phyloP scores from a whole-genome alignment of 257 asterid genomes.

The Penstemon newberryi region DNA sequence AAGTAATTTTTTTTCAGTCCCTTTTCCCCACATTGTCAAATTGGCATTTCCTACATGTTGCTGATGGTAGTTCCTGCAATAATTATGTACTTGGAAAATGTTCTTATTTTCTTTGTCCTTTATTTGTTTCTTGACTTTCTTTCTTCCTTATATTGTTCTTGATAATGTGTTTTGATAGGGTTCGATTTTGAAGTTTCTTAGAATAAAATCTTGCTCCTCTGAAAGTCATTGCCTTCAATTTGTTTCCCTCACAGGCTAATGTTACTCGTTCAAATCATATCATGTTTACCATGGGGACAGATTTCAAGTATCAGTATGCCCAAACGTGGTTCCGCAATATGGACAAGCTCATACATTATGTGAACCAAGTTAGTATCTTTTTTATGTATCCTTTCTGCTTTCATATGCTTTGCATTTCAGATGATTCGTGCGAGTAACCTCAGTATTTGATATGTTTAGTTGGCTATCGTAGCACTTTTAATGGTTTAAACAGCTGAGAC shows the following conservation, averaged over 20 bases:
- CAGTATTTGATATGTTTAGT: not conserved
- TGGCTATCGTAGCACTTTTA: not conserved
- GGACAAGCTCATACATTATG: slow-evolving; percentile 99
- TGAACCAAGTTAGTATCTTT: slow-evolving; percentile 62
- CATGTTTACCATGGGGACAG: slow-evolving; percentile 99
- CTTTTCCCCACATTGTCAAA: slow-evolving; percentile 9
- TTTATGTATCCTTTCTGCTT: not conserved
- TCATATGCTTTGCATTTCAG: slow-evolving; percentile 6
- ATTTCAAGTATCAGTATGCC: slow-evolving; percentile 95
- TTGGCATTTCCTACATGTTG: not conserved
- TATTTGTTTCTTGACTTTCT: not conserved
- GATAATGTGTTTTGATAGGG: not conserved
- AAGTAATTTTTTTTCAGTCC: slow-evolving; percentile 43
- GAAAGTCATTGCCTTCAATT: slow-evolving; percentile 10
- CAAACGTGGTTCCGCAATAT: slow-evolving; percentile 79
- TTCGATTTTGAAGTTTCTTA: not conserved
- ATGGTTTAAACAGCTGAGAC: not conserved
- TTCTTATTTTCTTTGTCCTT: not conserved
- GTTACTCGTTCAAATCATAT: slow-evolving; percentile 91
- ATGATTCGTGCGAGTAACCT: not conserved
- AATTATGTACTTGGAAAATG: not conserved
- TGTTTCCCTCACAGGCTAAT: slow-evolving; percentile 63
- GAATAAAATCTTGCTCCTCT: slow-evolving; percentile 15
- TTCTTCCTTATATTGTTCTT: not conserved
- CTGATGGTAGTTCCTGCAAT: slow-evolving; percentile 2